Evolutionary conservation across 768 basidiomycete species (phyloP), one percentile per base, ranked within the genome.

Genomic region (Cantharellus cinnabarinus): DNA sequence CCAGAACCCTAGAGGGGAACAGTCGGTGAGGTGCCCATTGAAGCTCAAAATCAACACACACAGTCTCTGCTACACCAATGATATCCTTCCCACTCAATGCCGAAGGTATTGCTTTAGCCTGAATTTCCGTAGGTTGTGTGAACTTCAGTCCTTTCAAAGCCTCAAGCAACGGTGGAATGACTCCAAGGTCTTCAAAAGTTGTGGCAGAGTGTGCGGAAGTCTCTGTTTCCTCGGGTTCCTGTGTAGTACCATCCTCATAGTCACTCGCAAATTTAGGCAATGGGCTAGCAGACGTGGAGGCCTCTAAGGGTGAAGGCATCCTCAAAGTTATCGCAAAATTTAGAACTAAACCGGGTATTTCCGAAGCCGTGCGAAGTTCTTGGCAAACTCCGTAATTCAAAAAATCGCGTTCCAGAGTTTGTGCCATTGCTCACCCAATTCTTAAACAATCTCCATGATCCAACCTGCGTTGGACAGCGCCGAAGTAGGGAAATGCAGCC

Each of bases 61-160:
- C 61, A 5, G 95, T 99, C 64, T 89, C 83, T 40, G 95, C 95
- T n/a, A 99, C 85, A 20, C 95, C 95, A 60, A 99, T 98, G 64
- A 99, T 88, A 72, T 99, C 95, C 66, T 84, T 80, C 0, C 91
- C 93, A 68, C 86, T 76, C 3, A 99, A 72, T 20, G 93, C 94
- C 72, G 81, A 79, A 0, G 95, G 95, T 54, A 99, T 77, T 41
- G 77, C 77, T 66, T 89, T 80, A 2, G 74, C 72, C 70, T 99
- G 95, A 65, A 99, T 99, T 58, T 86, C 83, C 4, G 94, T 94
- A 0, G 95, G 94, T 50, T 76, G 74, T 62, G 78, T 90, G 77
- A 79, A 98, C 54, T 81, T 80, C 48, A 97, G 73, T 60, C 83
- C 80, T 50, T 81, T 76, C 51, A 97, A 79, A 3, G 93, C 85